Evolutionary conservation across 2,329 filamentous ascomycete genomes (phyloP), one percentile per base, ranked within the genome.

Genomic region (Pseudohalonectria lignicola): DNA sequence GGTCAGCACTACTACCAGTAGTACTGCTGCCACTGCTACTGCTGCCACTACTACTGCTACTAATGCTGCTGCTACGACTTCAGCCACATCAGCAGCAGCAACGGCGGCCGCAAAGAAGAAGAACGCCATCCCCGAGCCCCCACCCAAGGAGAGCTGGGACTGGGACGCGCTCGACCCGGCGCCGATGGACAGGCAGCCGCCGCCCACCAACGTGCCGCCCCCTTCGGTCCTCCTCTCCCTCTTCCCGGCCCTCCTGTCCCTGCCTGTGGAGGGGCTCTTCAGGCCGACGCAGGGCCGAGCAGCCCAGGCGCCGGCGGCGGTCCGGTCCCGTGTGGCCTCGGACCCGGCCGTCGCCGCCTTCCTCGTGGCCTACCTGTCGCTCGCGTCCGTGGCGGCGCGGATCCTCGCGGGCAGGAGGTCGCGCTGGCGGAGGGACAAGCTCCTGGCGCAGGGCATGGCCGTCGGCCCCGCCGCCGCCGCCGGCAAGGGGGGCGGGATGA

Each of bases 361-460:
- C 45, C 64, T 88, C 1, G 63, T 66, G 36, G 74, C 69, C 19
- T 85, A 83, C 45, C 58, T 87, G 4, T 64, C 65, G 41, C 60
- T 86, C 5, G 74, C 72, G 1, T 69, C 68, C 3, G 83, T 86
- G 10, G 79, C 82, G 18, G 84, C 77, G n/a, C 82, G 81, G 32
- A 73, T 95, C 36, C 79, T 95, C 41, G 83, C 85, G 2, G 90
- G 88, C 10, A 79, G 90, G 41, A 87, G 85, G 51, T 65, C 83
- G 37, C 81, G 90, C 40, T 96, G 90, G 90, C 90, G 94, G 55
- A 76, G 90, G 39, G 90, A 96, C 59, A 81, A 76, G 44, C 78
- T 86, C 44, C 66, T 96, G 11, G 76, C 84, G 2, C 86, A 94
- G 57, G 80, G 81, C 52, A 94, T 94, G 84, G 79, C 82, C 40